Conservation (phyloP, 441 rosid genomes). For the Euphorbia schlechtendalii region DNA sequence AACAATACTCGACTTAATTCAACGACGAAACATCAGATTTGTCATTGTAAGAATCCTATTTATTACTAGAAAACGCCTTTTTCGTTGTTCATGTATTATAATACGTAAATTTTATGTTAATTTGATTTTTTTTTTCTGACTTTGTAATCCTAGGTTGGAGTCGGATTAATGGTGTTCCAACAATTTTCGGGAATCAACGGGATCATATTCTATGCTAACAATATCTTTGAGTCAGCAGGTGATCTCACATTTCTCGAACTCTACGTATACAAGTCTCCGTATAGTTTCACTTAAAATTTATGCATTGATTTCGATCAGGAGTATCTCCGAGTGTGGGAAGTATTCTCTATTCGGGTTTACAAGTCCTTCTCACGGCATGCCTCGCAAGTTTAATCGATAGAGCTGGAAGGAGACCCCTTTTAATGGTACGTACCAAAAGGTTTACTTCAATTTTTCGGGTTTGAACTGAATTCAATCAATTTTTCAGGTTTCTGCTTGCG, state of each 20-base stretch:
- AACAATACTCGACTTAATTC: slow-evolving; percentile 28
- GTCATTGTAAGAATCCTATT: slow-evolving; percentile 31
- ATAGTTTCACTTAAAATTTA: not conserved
- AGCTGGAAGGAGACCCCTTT: slow-evolving; percentile 61
- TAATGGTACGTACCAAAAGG: slow-evolving; percentile 39
- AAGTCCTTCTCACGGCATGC: slow-evolving; percentile 29
- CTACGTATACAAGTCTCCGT: not conserved
- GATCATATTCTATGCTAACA: slow-evolving; percentile 30
- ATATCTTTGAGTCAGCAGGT: slow-evolving; percentile 42
- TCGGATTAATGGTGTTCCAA: slow-evolving; percentile 45
- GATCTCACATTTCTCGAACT: slow-evolving; percentile 9
- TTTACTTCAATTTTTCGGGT: too few relatives aligned
- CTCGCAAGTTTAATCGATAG: slow-evolving; percentile 44
- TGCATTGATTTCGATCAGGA: slow-evolving; percentile 18
- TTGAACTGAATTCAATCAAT: not conserved
- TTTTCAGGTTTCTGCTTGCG: slow-evolving; percentile 41
- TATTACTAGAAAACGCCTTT: not conserved
- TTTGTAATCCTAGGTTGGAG: slow-evolving; percentile 29
- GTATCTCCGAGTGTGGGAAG: slow-evolving; percentile 29
- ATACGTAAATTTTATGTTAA: not conserved
- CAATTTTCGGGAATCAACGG: slow-evolving; percentile 42
- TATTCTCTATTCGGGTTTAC: slow-evolving; percentile 20
- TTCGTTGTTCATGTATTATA: not conserved
- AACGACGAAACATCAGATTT: slow-evolving; percentile 23
- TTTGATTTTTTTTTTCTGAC: not conserved